A percentile compares a stretch with the other conserved stretches of the same genome.
Evolutionary conservation across 371 early-diverging fungal genomes (phyloP).

Genomic region (Polyrhizophydium stewartii): DNA sequence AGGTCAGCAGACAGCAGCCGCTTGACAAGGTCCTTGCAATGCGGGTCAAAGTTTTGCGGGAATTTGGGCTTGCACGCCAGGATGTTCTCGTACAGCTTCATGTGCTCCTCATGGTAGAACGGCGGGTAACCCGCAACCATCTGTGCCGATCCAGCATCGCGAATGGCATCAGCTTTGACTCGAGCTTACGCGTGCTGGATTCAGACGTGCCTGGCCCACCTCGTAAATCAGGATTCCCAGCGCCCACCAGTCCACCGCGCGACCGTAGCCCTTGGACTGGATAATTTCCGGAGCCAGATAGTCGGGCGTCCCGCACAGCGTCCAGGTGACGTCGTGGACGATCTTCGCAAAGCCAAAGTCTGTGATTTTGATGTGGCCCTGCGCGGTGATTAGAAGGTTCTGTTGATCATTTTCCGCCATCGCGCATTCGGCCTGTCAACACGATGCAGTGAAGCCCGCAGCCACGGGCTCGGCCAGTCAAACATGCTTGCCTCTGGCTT

Average conservation of each 20-base stretch:
- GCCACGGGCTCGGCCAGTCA: too few relatives aligned
- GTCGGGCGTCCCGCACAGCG: constrained; percentile 78
- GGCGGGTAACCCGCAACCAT: constrained; percentile 84
- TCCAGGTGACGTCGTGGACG: constrained; percentile 22
- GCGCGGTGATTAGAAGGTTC: constrained; percentile 78
- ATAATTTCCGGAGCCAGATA: constrained; percentile 73
- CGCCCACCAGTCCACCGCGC: constrained; percentile 75
- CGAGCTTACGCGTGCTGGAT: too few relatives aligned
- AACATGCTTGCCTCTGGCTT: too few relatives aligned
- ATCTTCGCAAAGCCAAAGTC: constrained; percentile 97
- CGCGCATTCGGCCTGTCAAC: too few relatives aligned
- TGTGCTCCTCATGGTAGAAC: constrained; percentile 84
- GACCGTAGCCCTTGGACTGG: constrained; percentile 52
- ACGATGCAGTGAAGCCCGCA: too few relatives aligned
- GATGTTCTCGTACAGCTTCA: constrained; percentile 83
- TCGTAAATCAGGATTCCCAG: constrained; percentile 74
- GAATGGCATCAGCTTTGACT: neutral
- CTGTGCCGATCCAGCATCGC: constrained; percentile 2
- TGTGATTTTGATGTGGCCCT: constrained; percentile 95
- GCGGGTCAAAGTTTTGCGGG: constrained; percentile 79
- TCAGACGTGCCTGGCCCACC: constrained; percentile 48
- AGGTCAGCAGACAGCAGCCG: constrained; percentile 76
- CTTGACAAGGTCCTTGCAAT: constrained; percentile 83
- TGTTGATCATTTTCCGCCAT: too few relatives aligned
- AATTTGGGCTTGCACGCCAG: constrained; percentile 75